Evolutionary conservation across 164 flowering plant genomes (phyloP), one percentile per base, ranked within the genome.

Genomic region (Tetracentron sinense): DNA sequence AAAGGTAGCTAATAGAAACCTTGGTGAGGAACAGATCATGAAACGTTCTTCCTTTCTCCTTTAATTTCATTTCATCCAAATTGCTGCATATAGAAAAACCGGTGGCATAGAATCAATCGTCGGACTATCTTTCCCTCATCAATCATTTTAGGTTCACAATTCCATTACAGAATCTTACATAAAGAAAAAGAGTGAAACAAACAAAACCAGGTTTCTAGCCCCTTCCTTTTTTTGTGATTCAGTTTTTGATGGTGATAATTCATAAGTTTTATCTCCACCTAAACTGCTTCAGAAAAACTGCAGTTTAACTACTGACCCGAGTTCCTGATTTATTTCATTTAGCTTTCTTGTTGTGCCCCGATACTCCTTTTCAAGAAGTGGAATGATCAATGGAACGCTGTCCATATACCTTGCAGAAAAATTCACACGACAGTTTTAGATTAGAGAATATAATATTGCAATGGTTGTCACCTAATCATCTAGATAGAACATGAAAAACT

Each of bases 301-400:
- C 17, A 50, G 16, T 21, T 26, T 46, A 27, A 38, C 16, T 42
- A 72, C 76, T 67, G 23, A 93, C 98, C 94, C 84, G 74, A 87
- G 86, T 68, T 94, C 96, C 79, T 79, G 82, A 69, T 78, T 86
- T 58, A 85, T 76, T 62, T 87, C 97, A 75, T 76, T 79, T 48
- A 94, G 73, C 83, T 82, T 89, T 77, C 84, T 84, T 29, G 80
- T 81, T 54, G 87, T 72, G 64, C 72, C 73, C 15, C 98, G 79
- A 60, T 77, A 75, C 76, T 94, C 97, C 80, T 88, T 90, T 54
- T 89, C 98, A 68, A 94, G 98, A 71, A 90, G 96, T 46, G 98
- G 97, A 77, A 94, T 82, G 70, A 94, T 85, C 68, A 78, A 46
- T 19, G 97, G 98, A 54, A 90, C 89, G 65, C 73, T 90, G 28